Evolutionary conservation across 306 rosid species (phyloP).

Genomic region (Sicyos baderoa): DNA sequence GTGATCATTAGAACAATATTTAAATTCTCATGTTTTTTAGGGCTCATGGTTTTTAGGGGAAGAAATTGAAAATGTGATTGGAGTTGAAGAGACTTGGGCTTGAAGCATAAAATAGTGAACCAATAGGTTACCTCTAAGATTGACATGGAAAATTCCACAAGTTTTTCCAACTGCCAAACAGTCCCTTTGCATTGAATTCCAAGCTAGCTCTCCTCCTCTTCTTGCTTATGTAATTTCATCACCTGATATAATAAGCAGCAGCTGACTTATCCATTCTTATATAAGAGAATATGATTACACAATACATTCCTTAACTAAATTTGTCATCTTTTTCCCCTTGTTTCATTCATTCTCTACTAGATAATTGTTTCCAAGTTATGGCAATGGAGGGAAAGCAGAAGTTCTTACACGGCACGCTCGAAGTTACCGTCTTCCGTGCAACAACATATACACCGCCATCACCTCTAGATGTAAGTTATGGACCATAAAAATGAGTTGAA

Average conservation of each 20-base stretch:
- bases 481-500: conserved; percentile 1
- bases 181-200: conserved; percentile 36
- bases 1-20: neutral
- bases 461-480: conserved; percentile 55
- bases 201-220: conserved; percentile 37
- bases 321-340: conserved; percentile 8
- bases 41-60: conserved; percentile 21
- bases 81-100: conserved; percentile 43
- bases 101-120: conserved; percentile 50
- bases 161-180: conserved; percentile 47
- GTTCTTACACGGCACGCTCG: conserved; percentile 84
- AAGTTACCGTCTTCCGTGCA: conserved; percentile 84
- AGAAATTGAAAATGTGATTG: conserved; percentile 29
- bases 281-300: conserved; percentile 9
- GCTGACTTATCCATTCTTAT: conserved; percentile 23
- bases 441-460: conserved; percentile 53
- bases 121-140: conserved; percentile 41
- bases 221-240: conserved; percentile 12
- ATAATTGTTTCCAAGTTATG: conserved; percentile 15
- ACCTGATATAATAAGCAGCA: conserved; percentile 20
- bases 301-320: neutral
- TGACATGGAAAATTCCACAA: conserved; percentile 42
- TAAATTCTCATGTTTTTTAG: conserved; percentile 1
- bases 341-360: conserved; percentile 7
- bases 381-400: conserved; percentile 43